Evolutionary conservation across 352 stramenopile species (phyloP), one percentile per base, ranked within the genome.

Genomic region (Plasmopara viticola): DNA sequence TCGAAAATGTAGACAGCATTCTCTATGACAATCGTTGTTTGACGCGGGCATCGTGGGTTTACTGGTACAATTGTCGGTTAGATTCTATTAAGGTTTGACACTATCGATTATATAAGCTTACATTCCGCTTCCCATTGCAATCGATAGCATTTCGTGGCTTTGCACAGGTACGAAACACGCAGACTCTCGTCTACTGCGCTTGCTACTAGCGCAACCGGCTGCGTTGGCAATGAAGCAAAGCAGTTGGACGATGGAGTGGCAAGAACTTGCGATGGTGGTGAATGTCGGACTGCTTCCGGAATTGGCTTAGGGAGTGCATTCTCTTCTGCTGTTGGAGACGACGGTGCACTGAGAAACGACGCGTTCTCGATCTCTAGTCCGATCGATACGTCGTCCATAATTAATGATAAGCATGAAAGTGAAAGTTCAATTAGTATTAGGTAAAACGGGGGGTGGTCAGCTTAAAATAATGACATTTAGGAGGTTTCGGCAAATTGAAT

Each of bases 61-160:
- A 89, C 82, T 92, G 38, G 30, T 39, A 50, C 10, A 51, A 39
- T 18, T 15, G 39, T n/a, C 15, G 34, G 9, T 49, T 5, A 44
- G 30, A 28, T 44, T n/a, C 12, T 15, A 3, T 25, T 25, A 25
- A 25, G 20, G 20, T 25, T 3, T 25, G 1, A 25, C 20, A 39
- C 28, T 15, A 40, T n/a, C 15, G 34, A 13, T 49, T 5, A 44
- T 18, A 28, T 44, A 3, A 14, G 18, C 80, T 51, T 51, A 91
- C 81, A 84, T 52, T 91, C 78, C 6, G 78, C 69, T 49, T 91
- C 81, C 81, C 81, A 91, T 56, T 90, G 78, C 13, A 90, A 39
- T 42, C 81, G 81, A 47, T 87, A 81, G 53, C 81, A 90, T 48
- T 82, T 74, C 30, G 50, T 64, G 13, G 78, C 72, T 48, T 67